Evolutionary conservation across 2,329 filamentous ascomycete species (phyloP).

Genomic region (Penicillium concentricum): DNA sequence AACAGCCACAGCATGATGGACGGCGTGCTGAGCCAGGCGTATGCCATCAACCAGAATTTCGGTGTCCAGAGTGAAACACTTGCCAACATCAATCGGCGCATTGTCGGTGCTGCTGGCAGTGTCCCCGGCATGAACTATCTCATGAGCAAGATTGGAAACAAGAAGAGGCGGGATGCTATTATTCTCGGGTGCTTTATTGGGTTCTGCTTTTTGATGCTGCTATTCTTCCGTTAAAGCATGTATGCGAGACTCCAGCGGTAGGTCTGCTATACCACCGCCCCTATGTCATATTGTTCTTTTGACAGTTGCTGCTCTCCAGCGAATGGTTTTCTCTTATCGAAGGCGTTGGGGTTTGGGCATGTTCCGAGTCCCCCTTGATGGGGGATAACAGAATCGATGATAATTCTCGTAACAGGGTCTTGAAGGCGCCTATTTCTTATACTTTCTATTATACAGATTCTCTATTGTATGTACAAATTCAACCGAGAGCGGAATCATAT

Average conservation of each 20-base stretch:
- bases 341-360: constrained; percentile 22
- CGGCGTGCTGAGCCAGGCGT: constrained; percentile 88
- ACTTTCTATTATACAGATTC: constrained; percentile 28
- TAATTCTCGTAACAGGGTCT: constrained; percentile 15
- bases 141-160: constrained; percentile 88
- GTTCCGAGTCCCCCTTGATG: constrained; percentile 10
- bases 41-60: constrained; percentile 94
- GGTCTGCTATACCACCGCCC: neutral
- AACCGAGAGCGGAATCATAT: constrained; percentile 18
- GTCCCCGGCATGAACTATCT: constrained; percentile 90
- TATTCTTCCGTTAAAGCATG: constrained; percentile 66
- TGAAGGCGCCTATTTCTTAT: constrained; percentile 14
- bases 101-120: constrained; percentile 83
- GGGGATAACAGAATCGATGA: constrained; percentile 13
- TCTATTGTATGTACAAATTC: constrained; percentile 28
- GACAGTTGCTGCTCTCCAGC: constrained; percentile 16
- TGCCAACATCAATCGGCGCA: constrained; percentile 83
- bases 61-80: constrained; percentile 82
- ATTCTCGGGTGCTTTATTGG: constrained; percentile 91
- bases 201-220: constrained; percentile 82
- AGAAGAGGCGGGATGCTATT: constrained; percentile 91
- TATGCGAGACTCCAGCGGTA: neutral
- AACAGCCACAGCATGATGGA: constrained; percentile 88
- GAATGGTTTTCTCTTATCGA: constrained; percentile 14
- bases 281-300: constrained; percentile 11